These are phyloP conservation scores for Pelargonium fulgidum DNA, from an alignment of 441 rosid genomes.

Conservation along the genomic window DNA sequence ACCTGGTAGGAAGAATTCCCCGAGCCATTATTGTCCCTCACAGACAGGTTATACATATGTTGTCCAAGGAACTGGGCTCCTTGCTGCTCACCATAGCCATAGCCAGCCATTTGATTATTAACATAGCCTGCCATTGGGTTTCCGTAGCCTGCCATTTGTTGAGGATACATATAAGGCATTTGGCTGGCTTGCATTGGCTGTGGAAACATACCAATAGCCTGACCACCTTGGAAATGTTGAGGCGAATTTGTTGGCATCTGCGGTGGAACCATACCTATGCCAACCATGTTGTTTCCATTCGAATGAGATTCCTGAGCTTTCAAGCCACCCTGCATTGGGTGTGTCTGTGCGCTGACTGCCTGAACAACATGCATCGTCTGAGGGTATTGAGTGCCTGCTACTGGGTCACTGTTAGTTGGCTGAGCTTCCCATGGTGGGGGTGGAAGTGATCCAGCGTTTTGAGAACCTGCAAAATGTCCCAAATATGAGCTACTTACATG, in stretches of 20 bases:
- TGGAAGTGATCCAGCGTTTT: conserved; percentile 56
- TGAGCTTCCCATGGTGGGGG: conserved; percentile 99
- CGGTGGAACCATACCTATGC: conserved; percentile 58
- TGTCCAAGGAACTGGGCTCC: conserved; percentile 56
- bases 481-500: conserved; percentile 18
- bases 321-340: conserved; percentile 38
- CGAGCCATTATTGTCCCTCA: conserved; percentile 49
- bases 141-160: conserved; percentile 30
- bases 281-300: conserved; percentile 36
- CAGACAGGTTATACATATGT: conserved; percentile 67
- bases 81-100: conserved; percentile 68
- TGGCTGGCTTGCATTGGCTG: conserved; percentile 52
- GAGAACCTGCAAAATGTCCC: conserved; percentile 51
- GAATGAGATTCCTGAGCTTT: conserved; percentile 44
- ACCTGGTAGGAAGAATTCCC: conserved; percentile 48
- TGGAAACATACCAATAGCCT: conserved; percentile 44
- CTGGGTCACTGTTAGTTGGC: conserved; percentile 51
- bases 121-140: neutral
- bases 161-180: conserved; percentile 55
- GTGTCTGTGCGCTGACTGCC: conserved; percentile 43
- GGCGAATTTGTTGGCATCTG: conserved; percentile 32
- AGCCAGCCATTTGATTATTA: conserved; percentile 28
- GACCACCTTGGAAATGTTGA: conserved; percentile 44
- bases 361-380: conserved; percentile 54
- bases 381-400: conserved; percentile 54